Evolutionary conservation across 2,329 filamentous ascomycete species (phyloP).

Genomic region (Volutella citrinella): DNA sequence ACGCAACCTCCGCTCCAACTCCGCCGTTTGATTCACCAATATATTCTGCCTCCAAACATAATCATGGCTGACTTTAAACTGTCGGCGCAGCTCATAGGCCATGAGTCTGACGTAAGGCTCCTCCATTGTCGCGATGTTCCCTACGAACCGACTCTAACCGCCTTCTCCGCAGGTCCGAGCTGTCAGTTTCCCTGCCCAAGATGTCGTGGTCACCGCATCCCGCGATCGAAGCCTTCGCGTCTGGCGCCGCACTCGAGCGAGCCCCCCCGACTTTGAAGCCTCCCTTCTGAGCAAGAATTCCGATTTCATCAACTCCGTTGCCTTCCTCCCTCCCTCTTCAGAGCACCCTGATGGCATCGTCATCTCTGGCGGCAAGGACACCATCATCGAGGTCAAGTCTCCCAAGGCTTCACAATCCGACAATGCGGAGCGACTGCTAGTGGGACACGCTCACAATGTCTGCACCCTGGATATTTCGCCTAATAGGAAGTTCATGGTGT

Average conservation of each 20-base stretch:
- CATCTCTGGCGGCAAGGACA: conserved; percentile 85
- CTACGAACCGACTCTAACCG: conserved; percentile 11
- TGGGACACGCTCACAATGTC: conserved; percentile 85
- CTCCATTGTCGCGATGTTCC: conserved; percentile 1
- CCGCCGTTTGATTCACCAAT: no score
- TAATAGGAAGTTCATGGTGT: conserved; percentile 72
- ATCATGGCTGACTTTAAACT: conserved; percentile 81
- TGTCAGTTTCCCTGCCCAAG: conserved; percentile 72
- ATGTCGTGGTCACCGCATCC: conserved; percentile 78
- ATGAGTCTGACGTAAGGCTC: conserved; percentile 82
- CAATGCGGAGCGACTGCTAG: conserved; percentile 79
- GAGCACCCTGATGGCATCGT: conserved; percentile 76
- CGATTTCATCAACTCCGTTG: conserved; percentile 82
- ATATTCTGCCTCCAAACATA: no score
- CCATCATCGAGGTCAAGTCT: conserved; percentile 85
- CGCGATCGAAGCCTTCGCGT: conserved; percentile 86
- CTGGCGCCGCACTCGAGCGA: conserved; percentile 69
- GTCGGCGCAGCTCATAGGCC: conserved; percentile 82
- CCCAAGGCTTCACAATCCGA: conserved; percentile 65
- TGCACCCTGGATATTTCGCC: conserved; percentile 80
- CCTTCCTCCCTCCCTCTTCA: conserved; percentile 68
- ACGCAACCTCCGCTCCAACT: conserved; percentile 6
- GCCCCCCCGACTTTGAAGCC: conserved; percentile 70
- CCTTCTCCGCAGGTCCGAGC: conserved; percentile 68
- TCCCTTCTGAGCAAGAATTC: conserved; percentile 77